Conservation (phyloP, 1,139 yeast genomes). For the Yamadazyma friedrichii region DNA sequence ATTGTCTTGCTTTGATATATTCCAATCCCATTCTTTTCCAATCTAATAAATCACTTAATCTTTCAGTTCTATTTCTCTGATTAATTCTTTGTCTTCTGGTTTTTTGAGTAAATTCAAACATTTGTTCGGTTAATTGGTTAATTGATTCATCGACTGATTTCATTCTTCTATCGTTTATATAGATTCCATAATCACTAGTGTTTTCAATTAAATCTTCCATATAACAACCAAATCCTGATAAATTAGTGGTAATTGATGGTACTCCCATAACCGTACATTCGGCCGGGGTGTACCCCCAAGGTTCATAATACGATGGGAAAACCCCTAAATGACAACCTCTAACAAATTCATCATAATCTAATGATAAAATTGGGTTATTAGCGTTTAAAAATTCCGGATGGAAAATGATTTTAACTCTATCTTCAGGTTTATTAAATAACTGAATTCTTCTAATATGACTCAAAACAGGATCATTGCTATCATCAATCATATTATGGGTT, state of each 20-base stretch:
- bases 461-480: slow-evolving; percentile 84
- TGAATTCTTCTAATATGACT: slow-evolving; percentile 91
- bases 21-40: slow-evolving; percentile 99
- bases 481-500: slow-evolving; percentile 97
- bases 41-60: slow-evolving; percentile 87
- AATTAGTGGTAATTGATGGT: slow-evolving; percentile 95
- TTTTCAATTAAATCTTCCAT: slow-evolving; percentile 98
- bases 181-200: slow-evolving; percentile 93
- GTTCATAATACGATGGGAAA: slow-evolving; percentile 97
- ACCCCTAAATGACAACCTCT: slow-evolving; percentile 98
- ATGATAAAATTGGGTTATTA: slow-evolving; percentile 87
- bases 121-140: slow-evolving; percentile 82
- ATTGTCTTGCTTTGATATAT: slow-evolving; percentile 90
- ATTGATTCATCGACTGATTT: slow-evolving; percentile 93
- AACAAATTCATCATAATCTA: slow-evolving; percentile 96
- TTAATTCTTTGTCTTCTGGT: slow-evolving; percentile 96
- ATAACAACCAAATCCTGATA: slow-evolving; percentile 97
- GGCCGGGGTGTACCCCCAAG: slow-evolving; percentile 99
- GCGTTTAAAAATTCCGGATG: slow-evolving; percentile 97
- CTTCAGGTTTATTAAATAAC: slow-evolving; percentile 84
- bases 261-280: slow-evolving; percentile 99
- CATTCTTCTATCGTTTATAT: slow-evolving; percentile 92
- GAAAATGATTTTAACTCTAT: slow-evolving; percentile 92
- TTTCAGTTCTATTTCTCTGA: slow-evolving; percentile 95
- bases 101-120: slow-evolving; percentile 86